Evolutionary conservation across 78 protist species (phyloP), one percentile per base, ranked within the genome.

Genomic region (Polysphondylium violaceum): DNA sequence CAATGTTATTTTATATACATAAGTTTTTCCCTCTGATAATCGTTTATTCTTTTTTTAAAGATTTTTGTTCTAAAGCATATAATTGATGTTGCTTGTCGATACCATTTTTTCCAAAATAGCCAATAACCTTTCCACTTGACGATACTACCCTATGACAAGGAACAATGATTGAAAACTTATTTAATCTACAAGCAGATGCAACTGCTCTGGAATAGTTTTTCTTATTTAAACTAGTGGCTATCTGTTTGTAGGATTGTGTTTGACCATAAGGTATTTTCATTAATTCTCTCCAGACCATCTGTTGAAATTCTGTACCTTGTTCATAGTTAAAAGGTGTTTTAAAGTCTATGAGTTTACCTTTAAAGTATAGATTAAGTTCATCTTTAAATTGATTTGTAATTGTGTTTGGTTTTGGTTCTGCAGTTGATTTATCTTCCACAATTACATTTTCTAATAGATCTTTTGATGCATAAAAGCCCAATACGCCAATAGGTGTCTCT

Each of bases 111-210:
- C 90, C 90, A 4, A 58, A 69, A 21, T 55, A 83, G 0, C 90
- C 90, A 59, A 83, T 53, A 9, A 83, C 78, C 0, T 38, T 38
- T 2, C 90, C 90, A 17, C 0, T 8, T 4, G 68, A 56, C 1
- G 79, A 69, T 0, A 83, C 76, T 1, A 83, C 53, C 8, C 90
- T 51, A 58, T 83, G 90, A 56, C 90, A 83, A 0, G 90, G 89
- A 0, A 81, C 51, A 3, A 81, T 81, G 2, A 81, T 4, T 38
- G 75, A 51, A 29, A 40, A 68, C 3, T 55, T 47, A 56, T 81
- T 81, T 19, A 81, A 55, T 16, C 89, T 11, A 41, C 89, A 81
- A 19, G 77, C 76, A 1, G 77, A 27, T n/a, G 90, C 90, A 40
- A 83, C 67, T 19, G 78, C 90, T 27, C 90, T 23, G 8, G 90